A percentile compares a stretch with the other conserved stretches of the same genome.
Conservation (phyloP, 441 rosid species). For the Erodium chrysanthum region DNA sequence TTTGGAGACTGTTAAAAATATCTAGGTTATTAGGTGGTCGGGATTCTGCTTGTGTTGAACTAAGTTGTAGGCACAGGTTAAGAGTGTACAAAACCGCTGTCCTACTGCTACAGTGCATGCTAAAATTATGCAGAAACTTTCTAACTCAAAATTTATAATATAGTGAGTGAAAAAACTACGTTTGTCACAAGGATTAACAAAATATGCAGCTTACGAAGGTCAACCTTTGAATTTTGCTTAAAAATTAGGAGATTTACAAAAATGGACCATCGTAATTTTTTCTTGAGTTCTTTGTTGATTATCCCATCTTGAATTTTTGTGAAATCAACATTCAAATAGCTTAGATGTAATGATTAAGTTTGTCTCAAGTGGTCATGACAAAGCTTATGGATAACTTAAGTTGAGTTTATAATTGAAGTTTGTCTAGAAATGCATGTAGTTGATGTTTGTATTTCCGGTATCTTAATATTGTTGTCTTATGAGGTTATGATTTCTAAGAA, state of each 20-base stretch:
- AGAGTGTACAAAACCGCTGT: neutral
- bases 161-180: neutral
- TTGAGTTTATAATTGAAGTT: neutral
- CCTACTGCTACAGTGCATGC: neutral
- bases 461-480: neutral
- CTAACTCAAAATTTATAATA: neutral
- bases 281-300: neutral
- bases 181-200: neutral
- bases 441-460: neutral
- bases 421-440: neutral
- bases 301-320: neutral
- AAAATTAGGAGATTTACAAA: neutral
- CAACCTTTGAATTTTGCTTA: neutral
- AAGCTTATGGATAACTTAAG: neutral
- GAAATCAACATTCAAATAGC: neutral
- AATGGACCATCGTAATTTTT: neutral
- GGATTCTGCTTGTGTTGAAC: neutral
- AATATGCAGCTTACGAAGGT: neutral
- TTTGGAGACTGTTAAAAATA: neutral
- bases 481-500: neutral
- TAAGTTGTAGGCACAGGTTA: neutral
- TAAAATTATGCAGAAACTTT: neutral
- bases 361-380: neutral
- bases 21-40: neutral
- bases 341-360: neutral